These are phyloP conservation scores for Colletotrichum tamarilloi DNA, from an alignment of 2,329 filamentous ascomycete genomes.

Conservation along the genomic window DNA sequence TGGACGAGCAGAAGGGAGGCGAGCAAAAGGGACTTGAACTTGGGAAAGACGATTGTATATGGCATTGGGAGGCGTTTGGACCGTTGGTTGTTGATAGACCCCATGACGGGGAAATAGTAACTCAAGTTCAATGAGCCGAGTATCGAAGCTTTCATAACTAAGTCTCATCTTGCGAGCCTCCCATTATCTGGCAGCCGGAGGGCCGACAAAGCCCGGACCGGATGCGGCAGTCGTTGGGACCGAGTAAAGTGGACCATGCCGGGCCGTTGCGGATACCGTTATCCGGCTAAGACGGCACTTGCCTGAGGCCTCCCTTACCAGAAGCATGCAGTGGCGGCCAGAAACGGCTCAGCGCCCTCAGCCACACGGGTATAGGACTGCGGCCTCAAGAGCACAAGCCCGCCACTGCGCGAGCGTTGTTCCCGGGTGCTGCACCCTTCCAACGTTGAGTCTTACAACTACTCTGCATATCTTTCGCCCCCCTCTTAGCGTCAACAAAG, in stretches of 20 bases:
- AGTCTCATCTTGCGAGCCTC: neutral
- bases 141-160: neutral
- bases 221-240: neutral
- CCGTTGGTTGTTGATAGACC: neutral
- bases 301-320: neutral
- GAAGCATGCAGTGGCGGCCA: neutral
- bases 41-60: neutral
- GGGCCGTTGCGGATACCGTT: neutral
- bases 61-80: neutral
- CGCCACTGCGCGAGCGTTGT: neutral
- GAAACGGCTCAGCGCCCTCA: neutral
- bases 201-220: neutral
- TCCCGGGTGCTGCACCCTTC: neutral
- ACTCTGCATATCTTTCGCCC: neutral
- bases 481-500: neutral
- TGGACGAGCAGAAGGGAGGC: neutral
- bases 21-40: neutral
- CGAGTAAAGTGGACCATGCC: neutral
- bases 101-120: no score
- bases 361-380: neutral
- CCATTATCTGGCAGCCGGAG: neutral
- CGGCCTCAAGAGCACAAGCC: neutral
- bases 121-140: no score
- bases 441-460: neutral
- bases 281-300: neutral